Conservation (phyloP, 768 basidiomycete genomes). For the Mycena galopus region DNA sequence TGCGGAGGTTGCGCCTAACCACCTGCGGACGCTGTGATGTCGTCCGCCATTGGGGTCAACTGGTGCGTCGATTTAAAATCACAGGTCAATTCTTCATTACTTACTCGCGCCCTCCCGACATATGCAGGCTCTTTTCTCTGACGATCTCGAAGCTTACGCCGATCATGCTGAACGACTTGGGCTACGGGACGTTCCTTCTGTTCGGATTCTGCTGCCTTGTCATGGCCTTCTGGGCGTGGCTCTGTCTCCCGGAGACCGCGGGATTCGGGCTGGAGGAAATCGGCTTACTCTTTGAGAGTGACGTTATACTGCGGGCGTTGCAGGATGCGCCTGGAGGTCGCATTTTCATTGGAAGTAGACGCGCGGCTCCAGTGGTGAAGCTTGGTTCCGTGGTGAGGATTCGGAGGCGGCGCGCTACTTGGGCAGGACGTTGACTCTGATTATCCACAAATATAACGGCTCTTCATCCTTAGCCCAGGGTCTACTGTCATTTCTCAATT, state of each 20-base stretch:
- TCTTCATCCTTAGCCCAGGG: no score
- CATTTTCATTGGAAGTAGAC: conserved; percentile 47
- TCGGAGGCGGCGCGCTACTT: not conserved
- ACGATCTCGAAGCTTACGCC: conserved; percentile 60
- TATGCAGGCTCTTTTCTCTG: conserved; percentile 54
- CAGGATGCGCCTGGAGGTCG: conserved; percentile 57
- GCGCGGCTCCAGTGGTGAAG: conserved; percentile 42
- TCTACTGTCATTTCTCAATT: no score
- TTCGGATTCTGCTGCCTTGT: conserved; percentile 58
- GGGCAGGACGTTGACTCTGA: not conserved
- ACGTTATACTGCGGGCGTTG: conserved; percentile 51
- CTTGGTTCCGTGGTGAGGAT: conserved; percentile 22
- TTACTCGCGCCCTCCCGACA: not conserved
- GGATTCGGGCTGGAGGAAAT: conserved; percentile 63
- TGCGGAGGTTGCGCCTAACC: conserved; percentile 59
- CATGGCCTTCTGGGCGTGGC: conserved; percentile 58
- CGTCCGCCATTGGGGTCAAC: conserved; percentile 55
- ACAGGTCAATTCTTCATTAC: no score
- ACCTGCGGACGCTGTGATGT: conserved; percentile 56
- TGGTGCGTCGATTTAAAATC: conserved; percentile 42
- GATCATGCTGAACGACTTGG: conserved; percentile 49
- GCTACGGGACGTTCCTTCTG: conserved; percentile 56
- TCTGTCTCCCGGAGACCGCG: conserved; percentile 62
- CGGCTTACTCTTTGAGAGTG: conserved; percentile 56
- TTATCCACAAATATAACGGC: no score